A percentile compares a stretch with the other conserved stretches of the same genome.
These are phyloP conservation scores for Ustilago sp. DNA, from an alignment of 1,284 basidiomycete genomes.

Conservation along the genomic window DNA sequence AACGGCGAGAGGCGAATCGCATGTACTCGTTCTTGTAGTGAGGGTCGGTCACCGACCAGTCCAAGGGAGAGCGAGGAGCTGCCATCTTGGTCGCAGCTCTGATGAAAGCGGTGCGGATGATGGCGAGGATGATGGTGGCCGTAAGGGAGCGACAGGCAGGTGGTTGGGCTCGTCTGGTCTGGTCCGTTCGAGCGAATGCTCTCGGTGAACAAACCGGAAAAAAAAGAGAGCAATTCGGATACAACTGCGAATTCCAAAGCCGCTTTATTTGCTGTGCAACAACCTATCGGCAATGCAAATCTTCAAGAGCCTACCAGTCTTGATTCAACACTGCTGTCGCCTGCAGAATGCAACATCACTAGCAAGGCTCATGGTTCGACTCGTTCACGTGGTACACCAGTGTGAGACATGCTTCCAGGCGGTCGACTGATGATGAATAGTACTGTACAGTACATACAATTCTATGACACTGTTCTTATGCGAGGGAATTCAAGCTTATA, in stretches of 20 bases:
- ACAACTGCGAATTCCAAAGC: slow-evolving; percentile 4
- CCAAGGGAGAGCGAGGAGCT: slow-evolving; percentile 30
- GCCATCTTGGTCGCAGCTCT: not conserved
- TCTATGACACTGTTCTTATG: slow-evolving; percentile 2
- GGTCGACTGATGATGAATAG: not conserved
- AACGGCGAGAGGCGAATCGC: slow-evolving; percentile 58
- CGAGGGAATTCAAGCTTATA: not conserved
- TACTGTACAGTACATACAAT: not conserved
- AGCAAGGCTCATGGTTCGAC: not conserved
- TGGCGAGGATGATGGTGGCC: not conserved
- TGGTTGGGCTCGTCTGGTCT: too few species aligned
- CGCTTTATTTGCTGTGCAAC: not conserved
- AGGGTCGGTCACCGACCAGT: slow-evolving; percentile 46
- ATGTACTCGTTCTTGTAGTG: slow-evolving; percentile 38
- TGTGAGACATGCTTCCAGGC: not conserved
- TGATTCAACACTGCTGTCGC: too few species aligned
- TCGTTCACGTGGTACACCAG: not conserved
- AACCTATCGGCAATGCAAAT: slow-evolving; percentile 4
- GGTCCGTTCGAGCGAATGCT: not conserved
- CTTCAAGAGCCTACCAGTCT: not conserved
- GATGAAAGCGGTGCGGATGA: not conserved
- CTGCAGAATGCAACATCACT: not conserved
- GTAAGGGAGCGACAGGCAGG: not conserved
- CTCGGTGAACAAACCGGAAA: slow-evolving; percentile 8
- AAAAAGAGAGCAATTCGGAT: not conserved